Percentiles rank a stretch among this genome's conserved stretches.
Conservation (phyloP, 495 filamentous ascomycete species). For the Acidiella bohemica region DNA sequence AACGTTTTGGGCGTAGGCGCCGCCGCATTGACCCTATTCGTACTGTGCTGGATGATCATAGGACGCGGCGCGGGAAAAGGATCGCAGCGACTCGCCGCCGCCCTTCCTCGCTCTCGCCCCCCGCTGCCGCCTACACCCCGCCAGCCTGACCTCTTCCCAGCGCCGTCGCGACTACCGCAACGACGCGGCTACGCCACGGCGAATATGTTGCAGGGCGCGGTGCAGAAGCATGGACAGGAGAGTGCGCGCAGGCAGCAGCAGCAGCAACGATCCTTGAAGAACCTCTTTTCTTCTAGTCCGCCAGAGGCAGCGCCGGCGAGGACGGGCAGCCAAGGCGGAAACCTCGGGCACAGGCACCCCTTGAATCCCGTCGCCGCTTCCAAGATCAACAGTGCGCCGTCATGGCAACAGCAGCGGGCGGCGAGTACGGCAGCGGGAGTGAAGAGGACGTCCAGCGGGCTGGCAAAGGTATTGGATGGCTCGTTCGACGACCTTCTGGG, state of each 20-base stretch:
- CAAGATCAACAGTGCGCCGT: conserved; percentile 2
- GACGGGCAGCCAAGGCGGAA: background rate
- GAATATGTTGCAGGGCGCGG: conserved; percentile 17
- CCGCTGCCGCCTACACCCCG: background rate
- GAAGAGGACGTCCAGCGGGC: conserved; percentile 29
- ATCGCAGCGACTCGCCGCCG: conserved; percentile 10
- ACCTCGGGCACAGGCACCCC: conserved; percentile 19
- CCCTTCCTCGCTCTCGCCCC: conserved; percentile 2
- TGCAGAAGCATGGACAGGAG: conserved; percentile 16
- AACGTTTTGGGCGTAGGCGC: background rate
- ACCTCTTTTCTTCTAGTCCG: conserved; percentile 14
- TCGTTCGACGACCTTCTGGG: conserved; percentile 20
- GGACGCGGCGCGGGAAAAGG: conserved; percentile 9
- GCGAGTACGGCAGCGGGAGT: conserved; percentile 15
- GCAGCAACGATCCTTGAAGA: conserved; percentile 3
- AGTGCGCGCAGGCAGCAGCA: background rate
- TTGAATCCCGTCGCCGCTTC: conserved; percentile 13
- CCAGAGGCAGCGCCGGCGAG: conserved; percentile 1
- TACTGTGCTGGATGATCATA: conserved; percentile 19
- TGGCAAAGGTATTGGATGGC: conserved; percentile 25
- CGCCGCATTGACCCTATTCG: conserved; percentile 3
- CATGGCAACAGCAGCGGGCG: conserved; percentile 1
- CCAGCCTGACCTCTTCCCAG: background rate
- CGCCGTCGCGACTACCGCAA: background rate
- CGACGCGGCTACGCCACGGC: background rate